Percentiles rank a stretch among this genome's conserved stretches.
These are phyloP conservation scores for Sonneratia alba DNA, from an alignment of 345 rosid genomes.

Conservation along the genomic window DNA sequence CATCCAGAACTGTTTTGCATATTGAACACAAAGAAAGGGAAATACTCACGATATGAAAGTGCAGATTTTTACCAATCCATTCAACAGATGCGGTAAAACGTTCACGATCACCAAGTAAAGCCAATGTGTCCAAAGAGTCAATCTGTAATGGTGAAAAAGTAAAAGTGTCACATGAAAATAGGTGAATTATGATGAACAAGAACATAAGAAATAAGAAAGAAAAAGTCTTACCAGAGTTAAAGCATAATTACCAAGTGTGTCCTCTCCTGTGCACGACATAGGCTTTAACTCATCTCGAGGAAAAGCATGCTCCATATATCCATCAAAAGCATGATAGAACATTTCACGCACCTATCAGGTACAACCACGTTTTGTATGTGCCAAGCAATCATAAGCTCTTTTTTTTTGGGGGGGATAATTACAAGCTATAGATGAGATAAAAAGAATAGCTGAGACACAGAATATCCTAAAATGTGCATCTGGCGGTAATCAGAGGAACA, in stretches of 20 bases:
- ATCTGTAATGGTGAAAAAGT: conserved; percentile 37
- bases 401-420: too few relatives aligned
- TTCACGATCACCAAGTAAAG: conserved; percentile 75
- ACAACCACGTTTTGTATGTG: not conserved
- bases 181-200: conserved; percentile 1
- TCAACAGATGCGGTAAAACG: conserved; percentile 70
- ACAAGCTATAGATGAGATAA: not conserved
- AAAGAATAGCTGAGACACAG: not conserved
- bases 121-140: conserved; percentile 86
- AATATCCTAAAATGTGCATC: not conserved
- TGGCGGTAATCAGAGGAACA: not conserved
- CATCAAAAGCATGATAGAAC: conserved; percentile 97
- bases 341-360: conserved; percentile 67
- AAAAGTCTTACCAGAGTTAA: conserved; percentile 58
- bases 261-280: conserved; percentile 84
- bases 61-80: conserved; percentile 97
- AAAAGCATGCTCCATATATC: conserved; percentile 93
- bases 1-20: not conserved
- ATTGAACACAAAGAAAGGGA: conserved; percentile 17
- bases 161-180: conserved; percentile 11
- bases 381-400: not conserved
- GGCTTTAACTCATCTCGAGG: conserved; percentile 91
- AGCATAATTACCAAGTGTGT: conserved; percentile 91
- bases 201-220: not conserved
- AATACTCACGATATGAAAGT: conserved; percentile 94